Percentiles rank a stretch among this genome's conserved stretches.
Evolutionary conservation across 208 protist genomes (phyloP).

Genomic region (Leishmania arabica): DNA sequence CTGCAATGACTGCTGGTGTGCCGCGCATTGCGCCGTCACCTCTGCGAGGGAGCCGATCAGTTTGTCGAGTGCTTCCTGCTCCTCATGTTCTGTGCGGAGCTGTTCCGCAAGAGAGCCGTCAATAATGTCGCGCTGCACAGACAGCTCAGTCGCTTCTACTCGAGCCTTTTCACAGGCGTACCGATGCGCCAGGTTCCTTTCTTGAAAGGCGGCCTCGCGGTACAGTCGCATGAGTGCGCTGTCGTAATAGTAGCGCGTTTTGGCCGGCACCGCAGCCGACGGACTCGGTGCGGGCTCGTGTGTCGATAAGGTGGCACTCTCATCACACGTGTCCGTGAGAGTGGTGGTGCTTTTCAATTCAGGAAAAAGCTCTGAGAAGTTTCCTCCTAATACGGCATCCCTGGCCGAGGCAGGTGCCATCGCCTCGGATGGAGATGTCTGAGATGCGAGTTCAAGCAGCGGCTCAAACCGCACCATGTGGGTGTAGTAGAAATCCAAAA

Average conservation of each 20-base stretch:
- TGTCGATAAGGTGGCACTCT: not conserved
- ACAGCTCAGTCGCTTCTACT: constrained; percentile 30
- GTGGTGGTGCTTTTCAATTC: not conserved
- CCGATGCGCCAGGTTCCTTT: constrained; percentile 8
- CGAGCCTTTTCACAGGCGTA: constrained; percentile 9
- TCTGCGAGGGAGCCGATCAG: constrained; percentile 16
- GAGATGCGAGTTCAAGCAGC: not conserved
- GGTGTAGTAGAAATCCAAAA: constrained; percentile 67
- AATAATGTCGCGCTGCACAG: constrained; percentile 31
- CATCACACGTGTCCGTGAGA: not conserved
- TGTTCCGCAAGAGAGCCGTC: constrained; percentile 36
- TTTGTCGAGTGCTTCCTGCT: constrained; percentile 16
- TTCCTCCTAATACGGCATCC: not conserved
- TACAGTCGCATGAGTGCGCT: constrained; percentile 39
- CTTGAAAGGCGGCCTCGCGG: constrained; percentile 12
- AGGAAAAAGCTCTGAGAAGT: constrained; percentile 14
- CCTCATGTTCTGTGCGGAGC: constrained; percentile 16
- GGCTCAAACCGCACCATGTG: constrained; percentile 46
- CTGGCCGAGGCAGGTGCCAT: not conserved
- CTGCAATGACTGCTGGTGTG: constrained; percentile 6
- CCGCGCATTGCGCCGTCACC: constrained; percentile 9
- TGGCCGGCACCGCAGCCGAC: constrained; percentile 3
- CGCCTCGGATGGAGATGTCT: not conserved
- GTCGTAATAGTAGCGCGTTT: constrained; percentile 34
- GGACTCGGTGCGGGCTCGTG: not conserved